Percentiles rank a stretch among this genome's conserved stretches.
phyloP scores from a whole-genome alignment of 1,284 basidiomycete genomes.

The Sphaerobolus stellatus region DNA sequence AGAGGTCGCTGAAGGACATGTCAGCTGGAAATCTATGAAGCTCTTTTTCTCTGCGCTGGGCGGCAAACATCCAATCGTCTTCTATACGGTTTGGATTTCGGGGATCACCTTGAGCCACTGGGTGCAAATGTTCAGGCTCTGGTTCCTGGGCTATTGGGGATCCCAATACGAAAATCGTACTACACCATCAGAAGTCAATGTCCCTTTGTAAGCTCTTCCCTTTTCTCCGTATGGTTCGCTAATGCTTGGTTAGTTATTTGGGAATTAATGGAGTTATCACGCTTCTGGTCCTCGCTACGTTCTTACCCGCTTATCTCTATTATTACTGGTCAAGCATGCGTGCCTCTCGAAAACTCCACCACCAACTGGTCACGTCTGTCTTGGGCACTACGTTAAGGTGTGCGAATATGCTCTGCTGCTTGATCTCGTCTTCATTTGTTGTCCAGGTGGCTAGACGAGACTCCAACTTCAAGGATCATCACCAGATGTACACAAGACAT shows the following conservation, averaged over 20 bases:
- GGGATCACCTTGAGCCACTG: not conserved
- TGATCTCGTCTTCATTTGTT: not conserved
- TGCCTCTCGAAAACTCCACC: constrained; percentile 36
- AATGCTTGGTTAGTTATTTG: not conserved
- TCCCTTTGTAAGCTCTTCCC: constrained; percentile 22
- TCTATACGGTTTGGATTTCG: constrained; percentile 23
- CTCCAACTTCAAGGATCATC: constrained; percentile 40
- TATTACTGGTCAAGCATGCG: not conserved
- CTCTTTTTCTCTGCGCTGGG: constrained; percentile 24
- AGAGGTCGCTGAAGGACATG: constrained; percentile 37
- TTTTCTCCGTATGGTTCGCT: constrained; percentile 20
- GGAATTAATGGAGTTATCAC: not conserved
- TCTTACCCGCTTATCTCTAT: constrained; percentile 16
- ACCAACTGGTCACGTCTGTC: constrained; percentile 40
- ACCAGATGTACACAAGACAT: constrained; percentile 42
- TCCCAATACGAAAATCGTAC: constrained; percentile 29
- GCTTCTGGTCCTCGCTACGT: not conserved
- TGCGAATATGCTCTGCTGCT: no score
- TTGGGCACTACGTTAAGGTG: constrained; percentile 37
- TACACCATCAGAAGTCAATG: constrained; percentile 18
- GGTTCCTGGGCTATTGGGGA: constrained; percentile 40
- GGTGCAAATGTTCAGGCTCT: not conserved
- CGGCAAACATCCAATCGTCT: constrained; percentile 24
- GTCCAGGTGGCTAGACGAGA: constrained; percentile 34
- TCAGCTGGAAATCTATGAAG: constrained; percentile 20